Evolutionary conservation across 2,329 filamentous ascomycete species (phyloP).

Genomic region (Fusarium nygamai): DNA sequence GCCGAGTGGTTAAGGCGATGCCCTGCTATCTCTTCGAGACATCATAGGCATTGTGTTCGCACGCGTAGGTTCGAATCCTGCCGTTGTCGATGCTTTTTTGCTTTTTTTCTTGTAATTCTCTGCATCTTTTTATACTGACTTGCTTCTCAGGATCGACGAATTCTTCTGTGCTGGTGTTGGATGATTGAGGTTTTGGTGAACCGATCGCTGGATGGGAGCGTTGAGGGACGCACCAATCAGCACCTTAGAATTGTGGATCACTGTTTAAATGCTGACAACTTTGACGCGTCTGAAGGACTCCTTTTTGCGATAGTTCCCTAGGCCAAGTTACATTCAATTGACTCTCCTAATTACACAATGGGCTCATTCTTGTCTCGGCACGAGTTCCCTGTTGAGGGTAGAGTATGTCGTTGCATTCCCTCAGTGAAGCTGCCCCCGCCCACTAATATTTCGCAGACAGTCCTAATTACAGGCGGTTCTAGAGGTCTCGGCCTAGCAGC

Average conservation of each 20-base stretch:
- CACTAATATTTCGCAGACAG: constrained; percentile 5
- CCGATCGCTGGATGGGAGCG: neutral
- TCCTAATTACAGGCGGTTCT: constrained; percentile 28
- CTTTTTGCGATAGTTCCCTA: neutral
- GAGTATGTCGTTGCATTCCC: neutral
- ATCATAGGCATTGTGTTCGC: constrained; percentile 31
- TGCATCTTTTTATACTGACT: accelerated
- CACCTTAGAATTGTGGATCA: neutral
- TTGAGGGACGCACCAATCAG: neutral
- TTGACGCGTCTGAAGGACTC: neutral
- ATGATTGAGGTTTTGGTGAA: neutral
- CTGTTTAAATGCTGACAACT: constrained; percentile 21
- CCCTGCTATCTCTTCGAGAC: constrained; percentile 25
- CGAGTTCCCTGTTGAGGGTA: constrained; percentile 17
- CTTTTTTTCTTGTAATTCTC: accelerated
- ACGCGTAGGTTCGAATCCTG: constrained; percentile 32
- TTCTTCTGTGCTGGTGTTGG: neutral
- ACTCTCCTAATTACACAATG: neutral
- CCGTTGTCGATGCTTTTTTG: constrained; percentile 15
- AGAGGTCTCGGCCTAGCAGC: constrained; percentile 25
- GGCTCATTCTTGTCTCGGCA: constrained; percentile 1
- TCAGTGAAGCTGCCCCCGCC: accelerated
- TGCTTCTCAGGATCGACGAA: neutral
- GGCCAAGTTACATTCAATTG: neutral
- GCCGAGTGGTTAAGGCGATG: constrained; percentile 32